phyloP scores from a whole-genome alignment of 2,329 filamentous ascomycete genomes.

The Huntiella savannae region DNA sequence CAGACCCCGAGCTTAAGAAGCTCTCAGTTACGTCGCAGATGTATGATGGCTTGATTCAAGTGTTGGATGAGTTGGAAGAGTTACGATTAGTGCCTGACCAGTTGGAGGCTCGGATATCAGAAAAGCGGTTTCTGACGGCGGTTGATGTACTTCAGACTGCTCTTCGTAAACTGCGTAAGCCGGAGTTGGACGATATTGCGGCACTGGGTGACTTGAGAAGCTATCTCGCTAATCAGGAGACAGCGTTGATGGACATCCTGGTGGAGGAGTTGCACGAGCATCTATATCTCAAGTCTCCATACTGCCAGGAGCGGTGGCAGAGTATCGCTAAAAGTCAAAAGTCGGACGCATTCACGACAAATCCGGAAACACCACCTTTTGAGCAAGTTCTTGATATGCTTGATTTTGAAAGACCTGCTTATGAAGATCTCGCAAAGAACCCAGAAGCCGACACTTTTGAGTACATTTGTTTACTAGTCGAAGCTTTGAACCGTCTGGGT shows the following conservation, averaged over 20 bases:
- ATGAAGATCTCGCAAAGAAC: conserved; percentile 81
- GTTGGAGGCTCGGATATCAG: conserved; percentile 82
- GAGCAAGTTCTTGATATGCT: conserved; percentile 40
- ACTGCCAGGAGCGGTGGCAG: conserved; percentile 94
- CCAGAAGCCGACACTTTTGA: conserved; percentile 90
- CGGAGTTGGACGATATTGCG: conserved; percentile 80
- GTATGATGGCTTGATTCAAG: conserved; percentile 77
- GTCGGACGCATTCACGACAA: conserved; percentile 29
- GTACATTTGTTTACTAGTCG: conserved; percentile 73
- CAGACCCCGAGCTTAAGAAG: conserved; percentile 79
- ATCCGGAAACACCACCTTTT: conserved; percentile 31
- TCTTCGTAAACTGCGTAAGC: conserved; percentile 61
- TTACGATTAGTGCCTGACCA: conserved; percentile 78
- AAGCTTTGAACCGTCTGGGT: conserved; percentile 77
- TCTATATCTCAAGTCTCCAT: conserved; percentile 91
- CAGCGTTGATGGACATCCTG: conserved; percentile 75
- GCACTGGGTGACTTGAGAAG: conserved; percentile 68
- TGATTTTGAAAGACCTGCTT: conserved; percentile 41
- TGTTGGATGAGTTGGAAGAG: conserved; percentile 69
- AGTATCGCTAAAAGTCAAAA: conserved; percentile 51
- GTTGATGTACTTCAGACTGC: conserved; percentile 85
- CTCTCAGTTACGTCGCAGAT: conserved; percentile 72
- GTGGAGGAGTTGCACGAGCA: conserved; percentile 97
- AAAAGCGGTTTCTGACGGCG: conserved; percentile 84
- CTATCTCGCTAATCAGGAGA: conserved; percentile 87